Conservation (phyloP, 2,329 filamentous ascomycete genomes). For the Sporothrix inflata region DNA sequence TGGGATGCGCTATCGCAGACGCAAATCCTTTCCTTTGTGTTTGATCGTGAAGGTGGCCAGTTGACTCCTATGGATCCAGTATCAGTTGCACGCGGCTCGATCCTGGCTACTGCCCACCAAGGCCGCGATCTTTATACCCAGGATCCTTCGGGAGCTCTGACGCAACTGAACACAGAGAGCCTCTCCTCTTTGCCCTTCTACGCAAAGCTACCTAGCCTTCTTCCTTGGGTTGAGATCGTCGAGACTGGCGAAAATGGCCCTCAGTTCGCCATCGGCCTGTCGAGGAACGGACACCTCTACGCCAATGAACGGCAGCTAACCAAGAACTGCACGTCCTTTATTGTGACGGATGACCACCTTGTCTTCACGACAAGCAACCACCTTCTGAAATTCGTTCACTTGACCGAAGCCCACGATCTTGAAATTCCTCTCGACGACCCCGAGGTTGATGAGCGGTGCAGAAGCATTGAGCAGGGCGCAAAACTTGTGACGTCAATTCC, state of each 20-base stretch:
- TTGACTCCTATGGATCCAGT: slow-evolving; percentile 15
- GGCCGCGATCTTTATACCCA: slow-evolving; percentile 47
- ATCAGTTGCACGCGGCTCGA: slow-evolving; percentile 36
- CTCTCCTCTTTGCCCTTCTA: slow-evolving; percentile 40
- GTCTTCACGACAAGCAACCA: slow-evolving; percentile 93
- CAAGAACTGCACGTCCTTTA: slow-evolving; percentile 90
- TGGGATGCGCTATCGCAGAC: slow-evolving; percentile 37
- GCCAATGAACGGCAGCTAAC: slow-evolving; percentile 73
- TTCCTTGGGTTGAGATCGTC: slow-evolving; percentile 58
- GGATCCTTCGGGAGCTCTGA: slow-evolving; percentile 51
- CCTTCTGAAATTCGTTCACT: slow-evolving; percentile 89
- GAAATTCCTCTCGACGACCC: slow-evolving; percentile 86
- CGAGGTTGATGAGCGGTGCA: slow-evolving; percentile 87
- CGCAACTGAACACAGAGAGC: slow-evolving; percentile 41
- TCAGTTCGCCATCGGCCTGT: slow-evolving; percentile 63
- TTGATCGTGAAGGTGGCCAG: slow-evolving; percentile 17
- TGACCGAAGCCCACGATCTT: slow-evolving; percentile 70
- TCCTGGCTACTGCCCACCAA: slow-evolving; percentile 40
- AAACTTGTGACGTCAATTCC: slow-evolving; percentile 87
- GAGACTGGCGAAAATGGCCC: slow-evolving; percentile 41
- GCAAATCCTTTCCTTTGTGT: slow-evolving; percentile 35
- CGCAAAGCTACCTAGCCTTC: slow-evolving; percentile 49
- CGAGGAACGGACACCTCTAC: slow-evolving; percentile 76
- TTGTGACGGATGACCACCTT: slow-evolving; percentile 78
- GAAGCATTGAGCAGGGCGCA: slow-evolving; percentile 87